phyloP scores from a whole-genome alignment of 176 grass and related monocot species.

The Melocanna baccifera region DNA sequence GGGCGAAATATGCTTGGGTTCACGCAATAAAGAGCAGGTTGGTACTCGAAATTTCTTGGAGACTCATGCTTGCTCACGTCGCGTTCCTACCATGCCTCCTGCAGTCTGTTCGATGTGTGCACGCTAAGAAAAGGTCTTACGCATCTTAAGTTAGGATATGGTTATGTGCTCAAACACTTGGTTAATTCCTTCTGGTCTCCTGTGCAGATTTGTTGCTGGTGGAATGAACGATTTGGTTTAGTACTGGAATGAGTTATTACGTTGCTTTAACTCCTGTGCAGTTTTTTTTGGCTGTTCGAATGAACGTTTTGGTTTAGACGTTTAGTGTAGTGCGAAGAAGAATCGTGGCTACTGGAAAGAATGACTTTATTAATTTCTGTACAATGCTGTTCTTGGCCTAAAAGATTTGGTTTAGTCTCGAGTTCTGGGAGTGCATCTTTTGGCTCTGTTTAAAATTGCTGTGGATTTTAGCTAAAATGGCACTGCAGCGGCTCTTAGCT shows the following conservation, averaged over 20 bases:
- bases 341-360: background rate
- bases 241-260: background rate
- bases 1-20: conserved; percentile 16
- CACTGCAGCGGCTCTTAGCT: no score
- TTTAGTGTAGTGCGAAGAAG: background rate
- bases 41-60: background rate
- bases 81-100: background rate
- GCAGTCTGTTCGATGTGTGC: conserved; percentile 8
- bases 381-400: background rate
- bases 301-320: background rate
- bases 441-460: no score
- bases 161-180: background rate
- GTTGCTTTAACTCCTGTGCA: background rate
- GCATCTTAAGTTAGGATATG: background rate
- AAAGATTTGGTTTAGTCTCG: background rate
- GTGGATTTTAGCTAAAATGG: no score
- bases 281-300: background rate
- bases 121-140: background rate
- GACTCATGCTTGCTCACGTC: background rate
- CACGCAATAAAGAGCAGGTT: background rate
- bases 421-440: background rate
- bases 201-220: conserved; percentile 17
- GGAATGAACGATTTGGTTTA: conserved; percentile 23
- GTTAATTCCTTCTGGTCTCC: conserved; percentile 25
- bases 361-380: background rate